Base-by-base conservation (phyloP, 1,284 basidiomycete species). In the Pseudomicrostroma phylloplanum region DNA sequence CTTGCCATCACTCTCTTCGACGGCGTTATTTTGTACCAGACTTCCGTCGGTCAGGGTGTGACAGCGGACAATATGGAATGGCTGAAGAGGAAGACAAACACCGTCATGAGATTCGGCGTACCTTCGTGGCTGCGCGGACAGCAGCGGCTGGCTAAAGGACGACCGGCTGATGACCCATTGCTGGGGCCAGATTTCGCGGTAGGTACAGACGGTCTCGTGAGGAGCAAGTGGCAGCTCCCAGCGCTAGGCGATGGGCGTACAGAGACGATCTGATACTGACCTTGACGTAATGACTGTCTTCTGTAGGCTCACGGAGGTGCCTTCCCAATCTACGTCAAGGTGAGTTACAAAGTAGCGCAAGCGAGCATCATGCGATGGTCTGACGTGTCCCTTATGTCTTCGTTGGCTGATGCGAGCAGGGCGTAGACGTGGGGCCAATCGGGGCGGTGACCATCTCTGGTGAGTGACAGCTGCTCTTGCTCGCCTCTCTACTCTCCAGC, bases 251-350 rank as follows among this genome's bases (percentile, higher is more conserved):
- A 51, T 19, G 9, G n/a, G 25, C 9, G 8, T 51, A 23, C 48
- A 9, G 17, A 51, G 17, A 19, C 48, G 48, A 51, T 12, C 11
- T 51, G 48, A 19, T 54, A 15, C 51, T 54, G 51, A 21, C 26
- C 7, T 15, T 19, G 6, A 6, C 7, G 21, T 23, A 12, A 48
- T 12, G n/a, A n/a, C 12, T 23, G 46, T 6, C 51, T n/a, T n/a
- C n/a, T n/a, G n/a, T n/a, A 54, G 51, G 51, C 51, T 19, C 51
- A 54, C 51, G 51, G 51, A 8, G 51, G 51, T 8, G 51, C 51
- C 6, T 54, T 54, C 25, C 51, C 51, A 15, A 26, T 54, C 26
- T 25, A 25, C 15, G 23, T 54, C 15, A 7, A 54, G 25, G 51
- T 54, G 21, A 54, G 51, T 48, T 3, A 4, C 12, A 12, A 48